Conservation (phyloP, 1,284 basidiomycete genomes). For the Uromyces viciae-fabae region DNA sequence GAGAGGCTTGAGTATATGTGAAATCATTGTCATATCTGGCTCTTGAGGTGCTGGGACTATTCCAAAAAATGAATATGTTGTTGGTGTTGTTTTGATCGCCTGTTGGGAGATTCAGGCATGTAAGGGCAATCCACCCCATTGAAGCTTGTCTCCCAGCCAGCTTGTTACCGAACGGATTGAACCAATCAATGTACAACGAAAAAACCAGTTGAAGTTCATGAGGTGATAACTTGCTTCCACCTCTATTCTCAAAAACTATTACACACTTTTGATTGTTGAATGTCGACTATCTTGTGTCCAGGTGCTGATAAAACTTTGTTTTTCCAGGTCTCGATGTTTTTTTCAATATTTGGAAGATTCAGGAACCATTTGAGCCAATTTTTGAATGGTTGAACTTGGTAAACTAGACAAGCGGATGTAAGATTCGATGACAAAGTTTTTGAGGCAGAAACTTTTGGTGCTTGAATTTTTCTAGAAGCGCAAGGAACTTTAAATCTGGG, state of each 20-base stretch:
- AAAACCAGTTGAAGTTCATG: neutral
- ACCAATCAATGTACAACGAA: neutral
- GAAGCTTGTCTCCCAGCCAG: neutral
- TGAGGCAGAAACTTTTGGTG: neutral
- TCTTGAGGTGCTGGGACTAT: neutral
- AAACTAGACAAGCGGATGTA: neutral
- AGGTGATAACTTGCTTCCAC: neutral
- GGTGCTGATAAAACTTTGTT: neutral
- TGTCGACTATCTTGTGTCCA: neutral
- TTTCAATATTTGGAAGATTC: neutral
- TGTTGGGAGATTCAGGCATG: neutral
- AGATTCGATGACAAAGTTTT: too few relatives aligned
- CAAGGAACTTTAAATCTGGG: too few relatives aligned
- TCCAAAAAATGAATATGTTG: neutral
- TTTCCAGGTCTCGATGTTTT: slow-evolving; percentile 12
- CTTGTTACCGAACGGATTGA: slow-evolving; percentile 6
- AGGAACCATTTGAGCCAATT: slow-evolving; percentile 16
- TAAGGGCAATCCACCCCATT: neutral
- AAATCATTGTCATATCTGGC: slow-evolving; percentile 9
- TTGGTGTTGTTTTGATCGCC: neutral
- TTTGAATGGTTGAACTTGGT: slow-evolving; percentile 2
- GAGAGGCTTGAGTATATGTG: neutral
- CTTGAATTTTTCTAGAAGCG: neutral
- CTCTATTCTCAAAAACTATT: neutral
- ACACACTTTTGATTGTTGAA: neutral